Evolutionary conservation across 1,284 basidiomycete species (phyloP).

Genomic region (Apiotrichum porosum): DNA sequence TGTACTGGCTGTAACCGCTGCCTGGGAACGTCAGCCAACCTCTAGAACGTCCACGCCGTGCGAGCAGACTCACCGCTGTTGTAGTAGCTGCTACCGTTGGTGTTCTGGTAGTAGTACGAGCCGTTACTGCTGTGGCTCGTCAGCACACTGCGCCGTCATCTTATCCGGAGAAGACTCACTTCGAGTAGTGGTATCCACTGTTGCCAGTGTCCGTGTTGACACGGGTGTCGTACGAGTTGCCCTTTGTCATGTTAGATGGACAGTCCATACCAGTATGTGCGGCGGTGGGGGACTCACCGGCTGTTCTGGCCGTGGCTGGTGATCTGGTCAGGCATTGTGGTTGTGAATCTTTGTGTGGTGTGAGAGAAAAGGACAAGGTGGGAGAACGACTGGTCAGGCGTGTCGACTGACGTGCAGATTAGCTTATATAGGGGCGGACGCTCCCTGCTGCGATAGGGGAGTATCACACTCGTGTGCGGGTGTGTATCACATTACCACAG

Average conservation of each 20-base stretch:
- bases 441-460: too few species aligned
- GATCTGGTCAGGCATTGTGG: constrained; percentile 24
- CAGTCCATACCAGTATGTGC: not conserved
- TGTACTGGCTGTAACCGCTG: constrained; percentile 54
- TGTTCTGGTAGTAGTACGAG: constrained; percentile 60
- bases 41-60: not conserved
- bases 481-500: too few species aligned
- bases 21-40: constrained; percentile 44
- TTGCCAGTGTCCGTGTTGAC: constrained; percentile 47
- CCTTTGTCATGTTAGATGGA: constrained; percentile 43
- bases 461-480: too few species aligned
- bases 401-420: too few species aligned
- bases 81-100: constrained; percentile 60
- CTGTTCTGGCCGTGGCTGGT: constrained; percentile 55
- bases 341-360: not conserved
- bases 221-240: constrained; percentile 58
- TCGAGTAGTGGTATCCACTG: constrained; percentile 59
- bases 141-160: too few species aligned
- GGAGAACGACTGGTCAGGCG: too few species aligned
- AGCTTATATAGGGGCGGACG: too few species aligned
- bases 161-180: constrained; percentile 36
- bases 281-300: constrained; percentile 45
- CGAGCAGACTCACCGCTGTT: constrained; percentile 44
- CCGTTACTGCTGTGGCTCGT: constrained; percentile 50
- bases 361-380: not conserved